phyloP scores from a whole-genome alignment of 345 rosid genomes.

The Euphorbia pulcherrima region DNA sequence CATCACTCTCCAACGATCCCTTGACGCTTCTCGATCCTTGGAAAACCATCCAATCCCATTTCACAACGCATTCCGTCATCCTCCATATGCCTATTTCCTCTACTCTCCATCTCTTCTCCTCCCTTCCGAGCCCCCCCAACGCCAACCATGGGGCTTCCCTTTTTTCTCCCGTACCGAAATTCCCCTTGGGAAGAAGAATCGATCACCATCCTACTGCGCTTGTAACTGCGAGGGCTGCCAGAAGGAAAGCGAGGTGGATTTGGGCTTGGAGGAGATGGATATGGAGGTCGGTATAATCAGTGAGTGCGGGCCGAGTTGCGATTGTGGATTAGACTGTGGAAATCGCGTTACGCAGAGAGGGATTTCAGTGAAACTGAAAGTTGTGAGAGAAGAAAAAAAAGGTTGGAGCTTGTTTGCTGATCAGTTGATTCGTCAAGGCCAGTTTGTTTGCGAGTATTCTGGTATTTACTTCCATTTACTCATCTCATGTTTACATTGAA shows the following conservation, averaged over 20 bases:
- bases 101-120: slow-evolving; percentile 60
- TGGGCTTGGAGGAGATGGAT: slow-evolving; percentile 28
- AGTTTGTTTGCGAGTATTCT: slow-evolving; percentile 82
- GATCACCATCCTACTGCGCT: slow-evolving; percentile 32
- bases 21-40: slow-evolving; percentile 59
- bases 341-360: slow-evolving; percentile 67
- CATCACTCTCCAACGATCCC: slow-evolving; percentile 46
- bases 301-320: slow-evolving; percentile 72
- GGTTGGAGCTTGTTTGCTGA: slow-evolving; percentile 81
- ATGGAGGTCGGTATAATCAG: slow-evolving; percentile 25
- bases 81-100: slow-evolving; percentile 55
- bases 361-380: slow-evolving; percentile 50
- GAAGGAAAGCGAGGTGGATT: slow-evolving; percentile 24
- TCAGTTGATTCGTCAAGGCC: slow-evolving; percentile 57
- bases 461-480: slow-evolving; percentile 32
- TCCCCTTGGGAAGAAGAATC: slow-evolving; percentile 17
- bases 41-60: slow-evolving; percentile 59
- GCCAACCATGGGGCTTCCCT: slow-evolving; percentile 57
- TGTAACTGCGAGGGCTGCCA: slow-evolving; percentile 48
- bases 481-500: neutral
- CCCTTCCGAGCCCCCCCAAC: slow-evolving; percentile 26
- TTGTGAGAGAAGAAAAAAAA: slow-evolving; percentile 54
- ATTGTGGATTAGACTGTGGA: slow-evolving; percentile 52
- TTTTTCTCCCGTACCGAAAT: neutral
- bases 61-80: slow-evolving; percentile 25